Base-by-base conservation (phyloP, 2,329 filamentous ascomycete genomes). In the Sporothrix curviconia region DNA sequence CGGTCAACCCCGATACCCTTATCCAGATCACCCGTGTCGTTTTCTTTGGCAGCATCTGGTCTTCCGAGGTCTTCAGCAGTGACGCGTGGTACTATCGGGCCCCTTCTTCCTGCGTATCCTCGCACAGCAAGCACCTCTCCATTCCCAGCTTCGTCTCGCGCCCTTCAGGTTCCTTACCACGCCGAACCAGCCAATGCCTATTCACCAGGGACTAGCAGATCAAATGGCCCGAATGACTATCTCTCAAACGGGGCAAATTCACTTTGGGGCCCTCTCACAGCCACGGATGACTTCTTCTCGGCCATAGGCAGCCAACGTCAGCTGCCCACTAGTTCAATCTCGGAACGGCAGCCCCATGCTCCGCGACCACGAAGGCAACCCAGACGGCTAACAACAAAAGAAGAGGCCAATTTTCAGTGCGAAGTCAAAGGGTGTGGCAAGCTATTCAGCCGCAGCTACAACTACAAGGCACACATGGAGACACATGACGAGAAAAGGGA, bases 401-500 rank as follows among this genome's bases (percentile, higher is more conserved):
- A 86, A 62, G 85, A 89, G 64, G 87, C 86, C 56, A 89, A 84
- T 64, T 87, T 83, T 70, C 78, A 81, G 61, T 95, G 91, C 67
- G 75, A 78, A 56, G 75, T 84, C 36, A 78, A 84, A 59, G 77
- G 84, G 2, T 96, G 91, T 67, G 85, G 86, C 7, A 89, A 87
- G 69, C 80, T 86, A 15, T 95, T 95, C 69, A 89, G 89, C 63
- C 79, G 91, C 61, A 86, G 83, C 65, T 95, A 92, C 74, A 95
- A 95, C 72, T 90, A 86, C 73, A 91, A 89, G 66, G 87, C 90
- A 30, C 91, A 95, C 69, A 80, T 92, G 78, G 86, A 92, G 66
- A 92, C 85, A 1, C 91, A 96, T 67, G 84, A 94, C 66, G 84
- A 89, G 14, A 79, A 82, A 59, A 79, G 87, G 57, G 82, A 83